phyloP scores from a whole-genome alignment of 1,284 basidiomycete species.

The Chalciporus sp. region DNA sequence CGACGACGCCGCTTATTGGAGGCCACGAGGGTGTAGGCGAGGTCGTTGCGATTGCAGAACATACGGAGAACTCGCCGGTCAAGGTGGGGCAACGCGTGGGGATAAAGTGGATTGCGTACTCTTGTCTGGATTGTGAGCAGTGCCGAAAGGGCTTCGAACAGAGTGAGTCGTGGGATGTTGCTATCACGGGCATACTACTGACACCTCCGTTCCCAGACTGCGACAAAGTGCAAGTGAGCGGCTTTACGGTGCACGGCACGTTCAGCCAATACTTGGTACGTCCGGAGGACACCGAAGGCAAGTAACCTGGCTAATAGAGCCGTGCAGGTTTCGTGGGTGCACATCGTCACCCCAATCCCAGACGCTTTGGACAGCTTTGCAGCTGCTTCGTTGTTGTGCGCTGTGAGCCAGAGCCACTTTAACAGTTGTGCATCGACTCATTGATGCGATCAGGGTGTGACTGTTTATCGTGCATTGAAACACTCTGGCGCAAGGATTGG shows the following conservation, averaged over 20 bases:
- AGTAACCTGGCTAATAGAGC: neutral
- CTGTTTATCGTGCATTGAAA: constrained; percentile 85
- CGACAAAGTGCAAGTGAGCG: constrained; percentile 59
- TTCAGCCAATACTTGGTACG: constrained; percentile 80
- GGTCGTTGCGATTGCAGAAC: constrained; percentile 77
- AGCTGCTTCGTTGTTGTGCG: constrained; percentile 84
- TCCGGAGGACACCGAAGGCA: neutral
- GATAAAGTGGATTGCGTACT: constrained; percentile 83
- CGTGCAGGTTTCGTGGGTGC: constrained; percentile 58
- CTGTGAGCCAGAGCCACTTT: constrained; percentile 44
- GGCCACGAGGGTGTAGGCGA: constrained; percentile 84
- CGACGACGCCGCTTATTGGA: constrained; percentile 77
- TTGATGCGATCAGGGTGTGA: constrained; percentile 56
- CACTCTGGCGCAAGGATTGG: constrained; percentile 69
- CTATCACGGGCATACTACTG: neutral
- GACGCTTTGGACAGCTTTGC: constrained; percentile 62
- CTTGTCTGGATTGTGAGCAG: constrained; percentile 72
- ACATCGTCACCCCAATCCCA: constrained; percentile 79
- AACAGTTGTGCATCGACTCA: neutral
- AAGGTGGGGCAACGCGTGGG: constrained; percentile 83
- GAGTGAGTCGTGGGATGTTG: constrained; percentile 42
- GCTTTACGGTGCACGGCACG: constrained; percentile 81
- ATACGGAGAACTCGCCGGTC: constrained; percentile 62
- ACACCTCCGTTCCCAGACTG: constrained; percentile 50
- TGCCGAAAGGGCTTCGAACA: constrained; percentile 77